Evolutionary conservation across 2,329 filamentous ascomycete species (phyloP), one percentile per base, ranked within the genome.

Genomic region (Claviceps sp.): DNA sequence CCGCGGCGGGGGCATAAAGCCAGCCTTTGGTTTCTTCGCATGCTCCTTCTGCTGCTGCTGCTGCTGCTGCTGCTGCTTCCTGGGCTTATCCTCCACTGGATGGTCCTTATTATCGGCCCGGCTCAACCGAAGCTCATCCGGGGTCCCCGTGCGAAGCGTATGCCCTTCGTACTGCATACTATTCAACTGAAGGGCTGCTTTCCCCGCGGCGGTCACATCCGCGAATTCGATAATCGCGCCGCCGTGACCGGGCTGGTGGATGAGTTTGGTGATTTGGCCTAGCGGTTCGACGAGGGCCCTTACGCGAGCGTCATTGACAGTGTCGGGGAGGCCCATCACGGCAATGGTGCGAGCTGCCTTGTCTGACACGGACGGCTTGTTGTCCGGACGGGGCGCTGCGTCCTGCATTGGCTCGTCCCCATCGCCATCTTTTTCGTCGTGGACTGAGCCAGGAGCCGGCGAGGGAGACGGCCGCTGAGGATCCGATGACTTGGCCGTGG

Each of bases 281-380:
- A 83, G 76, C 1, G 81, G 76, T 59, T 88, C 84, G 8, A 86
- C 81, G 2, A 94, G 71, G 0, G 82, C 76, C 45, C 80, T 80
- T 51, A 98, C 80, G 34, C 90, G 87, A 1, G 86, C 81, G 61
- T 95, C 88, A 57, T 94, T 96, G 61, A 97, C 81, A 0, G 90
- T 97, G 62, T 97, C 93, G 0, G 93, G 88, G 1, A 98, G 73
- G 56, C 90, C 85, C 68, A 96, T 79, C 30, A 98, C 72, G 9
- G 84, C 85, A 48, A 97, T 76, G 1, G 87, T 93, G 50, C 88
- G 82, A 48, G 82, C 79, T 34, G 73, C 67, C 20, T 79, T 76
- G 16, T 81, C 75, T 5, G 65, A 65, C 7, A 70, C 66, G 1
- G 74, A 72, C 18, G 74, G 71, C 13, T 62, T 62, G 44, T 58